Percentiles rank a stretch among this genome's conserved stretches.
These are phyloP conservation scores for Laetiporus sulphureus DNA, from an alignment of 1,284 basidiomycete species.

Conservation along the genomic window DNA sequence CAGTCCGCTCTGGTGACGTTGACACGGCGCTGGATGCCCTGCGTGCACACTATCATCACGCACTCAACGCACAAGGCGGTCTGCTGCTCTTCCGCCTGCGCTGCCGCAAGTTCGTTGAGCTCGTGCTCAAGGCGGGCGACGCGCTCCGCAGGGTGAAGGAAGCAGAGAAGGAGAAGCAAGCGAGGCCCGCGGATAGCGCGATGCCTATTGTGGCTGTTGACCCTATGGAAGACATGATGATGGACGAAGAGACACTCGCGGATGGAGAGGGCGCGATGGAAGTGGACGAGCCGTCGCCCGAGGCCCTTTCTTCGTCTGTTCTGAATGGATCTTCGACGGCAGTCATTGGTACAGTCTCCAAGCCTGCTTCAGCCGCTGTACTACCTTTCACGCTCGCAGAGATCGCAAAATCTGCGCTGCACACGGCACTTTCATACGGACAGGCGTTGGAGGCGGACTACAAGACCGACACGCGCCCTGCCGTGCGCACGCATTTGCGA, in stretches of 20 bases:
- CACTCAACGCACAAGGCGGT: constrained; percentile 59
- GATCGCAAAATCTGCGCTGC: constrained; percentile 44
- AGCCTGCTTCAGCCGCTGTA: constrained; percentile 11
- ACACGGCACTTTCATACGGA: constrained; percentile 62
- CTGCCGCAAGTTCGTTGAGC: constrained; percentile 78
- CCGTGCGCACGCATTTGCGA: constrained; percentile 59
- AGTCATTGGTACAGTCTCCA: constrained; percentile 1
- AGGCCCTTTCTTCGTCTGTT: constrained; percentile 20
- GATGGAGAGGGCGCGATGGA: constrained; percentile 35
- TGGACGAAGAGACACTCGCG: constrained; percentile 18
- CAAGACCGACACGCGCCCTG: constrained; percentile 48
- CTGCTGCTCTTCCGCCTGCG: constrained; percentile 70
- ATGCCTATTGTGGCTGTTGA: constrained; percentile 9
- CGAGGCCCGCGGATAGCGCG: constrained; percentile 5
- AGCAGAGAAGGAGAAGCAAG: constrained; percentile 21
- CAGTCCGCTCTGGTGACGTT: constrained; percentile 63
- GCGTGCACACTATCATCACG: constrained; percentile 47
- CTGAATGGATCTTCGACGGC: constrained; percentile 1
- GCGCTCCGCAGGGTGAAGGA: constrained; percentile 51
- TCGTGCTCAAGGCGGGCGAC: constrained; percentile 63
- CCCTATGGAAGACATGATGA: constrained; percentile 11
- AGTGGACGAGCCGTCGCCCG: constrained; percentile 34
- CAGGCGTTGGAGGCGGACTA: constrained; percentile 63
- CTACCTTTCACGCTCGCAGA: constrained; percentile 15
- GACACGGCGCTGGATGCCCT: constrained; percentile 60